phyloP scores from a whole-genome alignment of 108 stramenopile genomes.

The Cyclotella baltica region DNA sequence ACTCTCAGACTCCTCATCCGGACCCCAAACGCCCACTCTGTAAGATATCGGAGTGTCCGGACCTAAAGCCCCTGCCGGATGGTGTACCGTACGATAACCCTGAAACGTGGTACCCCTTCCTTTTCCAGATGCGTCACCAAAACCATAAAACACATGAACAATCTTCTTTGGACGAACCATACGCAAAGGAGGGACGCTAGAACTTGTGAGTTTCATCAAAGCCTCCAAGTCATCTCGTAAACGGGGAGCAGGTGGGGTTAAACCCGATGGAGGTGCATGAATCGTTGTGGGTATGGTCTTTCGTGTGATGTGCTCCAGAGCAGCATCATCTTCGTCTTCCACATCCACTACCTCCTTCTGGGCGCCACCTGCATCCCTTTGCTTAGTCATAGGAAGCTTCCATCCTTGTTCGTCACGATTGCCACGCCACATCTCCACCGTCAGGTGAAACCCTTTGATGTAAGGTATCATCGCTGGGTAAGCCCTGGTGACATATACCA shows the following conservation, averaged over 20 bases:
- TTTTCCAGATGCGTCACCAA: conserved; percentile 23
- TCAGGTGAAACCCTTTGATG: conserved; percentile 27
- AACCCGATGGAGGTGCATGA: background rate
- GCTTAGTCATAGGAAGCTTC: conserved; percentile 7
- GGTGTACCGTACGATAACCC: background rate
- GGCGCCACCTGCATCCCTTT: background rate
- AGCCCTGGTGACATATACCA: background rate
- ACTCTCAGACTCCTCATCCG: conserved; percentile 5
- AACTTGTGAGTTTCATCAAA: background rate
- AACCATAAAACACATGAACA: too few species aligned
- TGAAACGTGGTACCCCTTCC: conserved; percentile 24
- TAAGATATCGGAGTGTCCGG: background rate
- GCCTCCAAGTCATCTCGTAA: conserved; percentile 9
- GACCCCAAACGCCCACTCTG: conserved; percentile 1
- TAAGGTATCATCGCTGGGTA: conserved; percentile 17
- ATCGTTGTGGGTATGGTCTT: background rate
- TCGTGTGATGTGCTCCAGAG: background rate
- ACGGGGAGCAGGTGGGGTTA: conserved; percentile 8
- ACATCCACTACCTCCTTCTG: background rate
- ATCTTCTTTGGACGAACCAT: conserved; percentile 6
- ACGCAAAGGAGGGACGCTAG: background rate
- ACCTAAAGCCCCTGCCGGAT: background rate
- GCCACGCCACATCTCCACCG: conserved; percentile 11
- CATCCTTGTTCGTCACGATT: conserved; percentile 19
- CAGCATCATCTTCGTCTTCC: conserved; percentile 5